A percentile compares a stretch with the other conserved stretches of the same genome.
phyloP scores from a whole-genome alignment of 441 rosid species.

The Capsella rubella region DNA sequence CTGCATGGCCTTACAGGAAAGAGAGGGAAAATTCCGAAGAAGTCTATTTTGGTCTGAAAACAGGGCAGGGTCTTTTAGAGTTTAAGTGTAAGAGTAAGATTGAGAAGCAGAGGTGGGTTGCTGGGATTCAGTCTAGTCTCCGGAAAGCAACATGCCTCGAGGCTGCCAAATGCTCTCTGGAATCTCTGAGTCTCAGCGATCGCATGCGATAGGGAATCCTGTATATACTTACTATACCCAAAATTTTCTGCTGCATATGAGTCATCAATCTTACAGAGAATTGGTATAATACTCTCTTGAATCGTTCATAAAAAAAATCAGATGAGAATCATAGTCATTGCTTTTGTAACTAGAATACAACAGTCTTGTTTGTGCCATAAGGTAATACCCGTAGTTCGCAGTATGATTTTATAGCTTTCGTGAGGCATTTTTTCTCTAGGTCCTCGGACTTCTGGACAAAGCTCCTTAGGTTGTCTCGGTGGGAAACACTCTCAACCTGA shows the following conservation, averaged over 20 bases:
- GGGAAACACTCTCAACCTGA: constrained; percentile 85
- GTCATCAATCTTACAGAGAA: constrained; percentile 28
- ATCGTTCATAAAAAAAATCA: constrained; percentile 29
- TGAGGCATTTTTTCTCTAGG: constrained; percentile 92
- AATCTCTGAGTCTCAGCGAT: constrained; percentile 51
- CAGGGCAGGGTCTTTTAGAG: constrained; percentile 87
- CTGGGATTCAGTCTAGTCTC: constrained; percentile 67
- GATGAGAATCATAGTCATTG: constrained; percentile 43
- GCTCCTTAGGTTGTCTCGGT: constrained; percentile 79
- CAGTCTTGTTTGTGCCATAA: constrained; percentile 69
- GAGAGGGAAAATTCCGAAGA: constrained; percentile 77
- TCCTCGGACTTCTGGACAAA: constrained; percentile 88
- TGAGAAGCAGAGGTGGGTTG: constrained; percentile 92
- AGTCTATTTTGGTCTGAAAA: constrained; percentile 80
- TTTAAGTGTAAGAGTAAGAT: constrained; percentile 82
- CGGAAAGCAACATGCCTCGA: constrained; percentile 56
- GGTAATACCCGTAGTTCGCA: constrained; percentile 89
- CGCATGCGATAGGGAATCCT: constrained; percentile 24
- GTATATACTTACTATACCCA: constrained; percentile 27
- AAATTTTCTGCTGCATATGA: constrained; percentile 22
- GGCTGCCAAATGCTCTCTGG: constrained; percentile 55
- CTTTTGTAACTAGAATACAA: constrained; percentile 67
- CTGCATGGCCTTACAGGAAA: constrained; percentile 85
- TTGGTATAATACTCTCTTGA: constrained; percentile 24
- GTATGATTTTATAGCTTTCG: constrained; percentile 77